Evolutionary conservation across 2,329 filamentous ascomycete genomes (phyloP), one percentile per base, ranked within the genome.

Genomic region (Thielaviopsis musarum): DNA sequence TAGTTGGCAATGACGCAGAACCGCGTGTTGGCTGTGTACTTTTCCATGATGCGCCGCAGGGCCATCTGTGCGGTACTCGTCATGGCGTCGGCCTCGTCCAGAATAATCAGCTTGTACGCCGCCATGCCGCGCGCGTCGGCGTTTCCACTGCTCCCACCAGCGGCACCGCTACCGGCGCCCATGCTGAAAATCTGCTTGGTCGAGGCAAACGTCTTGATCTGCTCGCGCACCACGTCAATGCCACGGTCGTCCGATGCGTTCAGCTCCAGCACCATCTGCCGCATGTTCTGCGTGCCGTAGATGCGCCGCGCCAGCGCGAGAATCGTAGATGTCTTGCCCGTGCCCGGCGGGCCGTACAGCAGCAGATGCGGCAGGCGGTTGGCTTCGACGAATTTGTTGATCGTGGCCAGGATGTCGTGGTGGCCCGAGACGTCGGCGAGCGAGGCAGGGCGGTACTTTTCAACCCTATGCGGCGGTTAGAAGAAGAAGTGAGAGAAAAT

Each of bases 1-100:
- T 98, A 98, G 73, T 98, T 98, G 66, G 93, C 93, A 66, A 98
- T 97, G 69, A 98, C 89, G 74, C 91, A 97, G 74, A 98, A 98
- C 57, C 93, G 80, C 2, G 93, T 96, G 74, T 98, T 98, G 62
- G 88, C 88, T 0, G 93, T 98, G 74, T 98, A 98, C 74, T 95
- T 95, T 70, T 98, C 93, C 93, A 98, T 98, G 68, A 98, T 97
- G 54, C 93, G 79, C 63, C 93, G 82, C 59, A 98, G 76, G 0
- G 93, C 93, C 91, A 98, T 98, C 72, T 98, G 93, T 5, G 93
- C 93, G 0, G 91, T 94, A 58, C 88, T 87, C n/a, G 93, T 98
- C 93, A 98, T 98, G 58, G 93, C 93, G 70, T 98, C 93, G n/a
- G 93, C 93, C 75, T 98, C 93, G 71, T 98, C 93, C 4, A 98